Percentiles rank a stretch among this genome's conserved stretches.
These are phyloP conservation scores for Marchantia paleacea DNA, from an alignment of 225 moss, liverwort and hornwort genomes.

Conservation along the genomic window DNA sequence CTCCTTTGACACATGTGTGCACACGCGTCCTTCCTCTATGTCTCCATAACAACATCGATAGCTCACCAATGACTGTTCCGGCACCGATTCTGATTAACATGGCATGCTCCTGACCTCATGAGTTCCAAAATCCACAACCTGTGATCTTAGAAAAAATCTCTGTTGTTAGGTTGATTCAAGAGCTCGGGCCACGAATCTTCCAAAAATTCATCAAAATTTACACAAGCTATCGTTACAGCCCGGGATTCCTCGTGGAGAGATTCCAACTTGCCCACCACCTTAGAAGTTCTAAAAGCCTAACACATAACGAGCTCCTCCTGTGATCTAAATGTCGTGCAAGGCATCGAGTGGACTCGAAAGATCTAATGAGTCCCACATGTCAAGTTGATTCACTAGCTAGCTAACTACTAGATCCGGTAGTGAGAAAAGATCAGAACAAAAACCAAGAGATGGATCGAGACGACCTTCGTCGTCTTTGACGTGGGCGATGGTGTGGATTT, in stretches of 20 bases:
- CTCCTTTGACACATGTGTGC: too few relatives aligned
- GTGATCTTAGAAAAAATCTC: background rate
- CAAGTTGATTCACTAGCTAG: background rate
- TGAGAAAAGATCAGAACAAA: background rate
- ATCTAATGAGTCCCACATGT: background rate
- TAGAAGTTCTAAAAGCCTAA: background rate
- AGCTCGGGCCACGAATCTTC: background rate
- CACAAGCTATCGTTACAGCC: background rate
- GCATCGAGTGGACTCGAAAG: too few relatives aligned
- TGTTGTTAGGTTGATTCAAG: background rate
- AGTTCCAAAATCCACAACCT: background rate
- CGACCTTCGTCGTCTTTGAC: background rate
- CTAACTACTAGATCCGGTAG: too few relatives aligned
- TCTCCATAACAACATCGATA: too few relatives aligned
- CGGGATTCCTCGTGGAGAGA: background rate
- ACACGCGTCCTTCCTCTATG: too few relatives aligned
- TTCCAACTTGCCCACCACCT: background rate
- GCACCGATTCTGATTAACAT: too few relatives aligned
- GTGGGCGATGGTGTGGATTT: background rate
- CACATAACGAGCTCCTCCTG: background rate
- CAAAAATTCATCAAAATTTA: background rate
- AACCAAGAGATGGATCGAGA: background rate
- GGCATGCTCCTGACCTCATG: background rate
- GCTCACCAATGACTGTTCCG: too few relatives aligned
- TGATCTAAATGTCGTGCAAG: background rate